Evolutionary conservation across 257 asterid species (phyloP), one percentile per base, ranked within the genome.

Genomic region (Apocynum venetum): DNA sequence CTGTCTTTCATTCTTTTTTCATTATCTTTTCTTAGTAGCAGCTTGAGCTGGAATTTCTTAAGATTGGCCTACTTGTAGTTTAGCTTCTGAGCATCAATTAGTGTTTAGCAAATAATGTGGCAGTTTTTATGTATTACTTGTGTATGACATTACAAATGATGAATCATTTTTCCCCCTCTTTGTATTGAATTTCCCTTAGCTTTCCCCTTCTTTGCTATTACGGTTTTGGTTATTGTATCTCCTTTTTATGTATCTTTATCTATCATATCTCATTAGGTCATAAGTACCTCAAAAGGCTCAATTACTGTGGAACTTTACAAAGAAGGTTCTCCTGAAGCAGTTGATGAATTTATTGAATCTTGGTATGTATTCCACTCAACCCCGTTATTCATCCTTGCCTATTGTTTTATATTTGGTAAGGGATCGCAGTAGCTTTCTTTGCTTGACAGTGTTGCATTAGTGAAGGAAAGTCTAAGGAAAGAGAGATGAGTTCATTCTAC

Each of bases 241-340:
- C 46, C 71, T 61, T 76, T 53, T 20, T 68, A 66, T 35, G 46
- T 75, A 64, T 78, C 57, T 36, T 76, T 14, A 71, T 72, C 40
- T 63, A 36, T 73, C 46, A 44, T 40, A 55, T 60, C 80, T 77
- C 74, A 73, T 73, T 87, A 96, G 99, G 88, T 88, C 76, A 86
- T 96, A 77, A 85, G 78, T 63, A 96, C 98, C 35, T 86, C 98
- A 74, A 93, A 93, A 86, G 99, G 99, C 83, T 83, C 84, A 47
- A 85, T 96, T 65, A 90, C 90, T 72, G 98, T 86, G 75, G 98
- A 96, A 86, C 94, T 96, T 52, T 91, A 85, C 89, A 91, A 87
- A 84, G 99, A 96, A 72, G 93, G 98, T 74, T 90, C 98, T 79
- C 90, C 96, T 47, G 97, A 91, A 79, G 89, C 85, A 72, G 97